Evolutionary conservation across 2,329 filamentous ascomycete genomes (phyloP).

Genomic region (Fusarium cicatricum): DNA sequence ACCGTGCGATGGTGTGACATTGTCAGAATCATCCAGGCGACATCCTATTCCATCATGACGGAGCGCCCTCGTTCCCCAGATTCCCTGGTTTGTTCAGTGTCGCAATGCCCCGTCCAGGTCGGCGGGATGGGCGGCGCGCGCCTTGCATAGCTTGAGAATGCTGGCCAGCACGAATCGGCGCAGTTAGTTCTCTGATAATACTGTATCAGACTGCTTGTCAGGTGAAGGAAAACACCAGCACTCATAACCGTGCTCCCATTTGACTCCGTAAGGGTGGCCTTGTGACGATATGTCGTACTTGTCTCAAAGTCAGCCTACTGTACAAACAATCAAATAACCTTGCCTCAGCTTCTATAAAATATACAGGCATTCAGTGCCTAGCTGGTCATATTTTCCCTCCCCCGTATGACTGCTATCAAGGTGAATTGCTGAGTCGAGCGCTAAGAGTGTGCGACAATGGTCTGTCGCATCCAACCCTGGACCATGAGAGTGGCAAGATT

Average conservation of each 20-base stretch:
- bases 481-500: conserved; percentile 8
- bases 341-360: too few species aligned
- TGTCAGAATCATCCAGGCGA: conserved; percentile 18
- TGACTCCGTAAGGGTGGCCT: conserved; percentile 4
- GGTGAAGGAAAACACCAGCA: too few species aligned
- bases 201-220: too few species aligned
- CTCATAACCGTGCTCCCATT: too few species aligned
- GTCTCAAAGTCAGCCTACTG: too few species aligned
- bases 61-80: conserved; percentile 11
- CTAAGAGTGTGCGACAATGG: conserved; percentile 20
- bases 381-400: too few species aligned
- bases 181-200: not conserved
- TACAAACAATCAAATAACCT: too few species aligned
- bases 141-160: not conserved
- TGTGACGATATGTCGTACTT: too few species aligned
- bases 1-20: conserved; percentile 23
- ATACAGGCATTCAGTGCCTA: too few species aligned
- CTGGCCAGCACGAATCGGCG: conserved; percentile 3
- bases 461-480: conserved; percentile 21
- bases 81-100: conserved; percentile 1
- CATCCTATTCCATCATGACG: not conserved
- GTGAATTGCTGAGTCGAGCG: conserved; percentile 10
- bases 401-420: conserved; percentile 18
- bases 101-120: not conserved
- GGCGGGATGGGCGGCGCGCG: not conserved